These are phyloP conservation scores for Ophiorrhiza pumila DNA, from an alignment of 257 asterid species.

Conservation along the genomic window DNA sequence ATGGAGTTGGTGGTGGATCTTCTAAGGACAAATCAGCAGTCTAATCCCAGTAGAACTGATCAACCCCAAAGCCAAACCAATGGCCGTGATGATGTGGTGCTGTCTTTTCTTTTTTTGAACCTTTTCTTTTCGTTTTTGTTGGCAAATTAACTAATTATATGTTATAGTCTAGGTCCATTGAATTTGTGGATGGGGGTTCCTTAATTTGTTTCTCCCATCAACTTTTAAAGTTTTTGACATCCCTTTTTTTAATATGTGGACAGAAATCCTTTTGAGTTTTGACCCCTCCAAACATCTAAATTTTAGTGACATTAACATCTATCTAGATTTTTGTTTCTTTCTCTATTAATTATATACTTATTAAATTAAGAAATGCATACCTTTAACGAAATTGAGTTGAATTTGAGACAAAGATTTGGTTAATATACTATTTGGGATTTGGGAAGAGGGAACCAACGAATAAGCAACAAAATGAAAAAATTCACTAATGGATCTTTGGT, in stretches of 20 bases:
- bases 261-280: not conserved
- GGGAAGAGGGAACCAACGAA: too few species aligned
- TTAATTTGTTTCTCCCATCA: not conserved
- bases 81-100: slow-evolving; percentile 3
- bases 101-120: not conserved
- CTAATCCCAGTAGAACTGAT: slow-evolving; percentile 15
- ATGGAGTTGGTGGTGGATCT: slow-evolving; percentile 19
- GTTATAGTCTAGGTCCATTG: not conserved
- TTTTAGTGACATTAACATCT: not conserved
- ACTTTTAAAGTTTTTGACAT: not conserved
- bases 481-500: too few species aligned
- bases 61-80: not conserved
- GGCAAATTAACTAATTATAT: not conserved
- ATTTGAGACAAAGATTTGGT: not conserved
- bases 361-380: not conserved
- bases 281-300: not conserved
- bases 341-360: not conserved
- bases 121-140: not conserved
- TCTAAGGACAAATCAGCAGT: slow-evolving; percentile 21
- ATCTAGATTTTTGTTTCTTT: not conserved
- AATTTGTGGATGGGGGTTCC: slow-evolving; percentile 13
- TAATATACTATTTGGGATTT: too few species aligned
- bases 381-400: not conserved
- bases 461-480: not conserved
- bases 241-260: not conserved